Percentiles rank a stretch among this genome's conserved stretches.
phyloP scores from a whole-genome alignment of 768 basidiomycete genomes.

The Hypholoma fasciculare region DNA sequence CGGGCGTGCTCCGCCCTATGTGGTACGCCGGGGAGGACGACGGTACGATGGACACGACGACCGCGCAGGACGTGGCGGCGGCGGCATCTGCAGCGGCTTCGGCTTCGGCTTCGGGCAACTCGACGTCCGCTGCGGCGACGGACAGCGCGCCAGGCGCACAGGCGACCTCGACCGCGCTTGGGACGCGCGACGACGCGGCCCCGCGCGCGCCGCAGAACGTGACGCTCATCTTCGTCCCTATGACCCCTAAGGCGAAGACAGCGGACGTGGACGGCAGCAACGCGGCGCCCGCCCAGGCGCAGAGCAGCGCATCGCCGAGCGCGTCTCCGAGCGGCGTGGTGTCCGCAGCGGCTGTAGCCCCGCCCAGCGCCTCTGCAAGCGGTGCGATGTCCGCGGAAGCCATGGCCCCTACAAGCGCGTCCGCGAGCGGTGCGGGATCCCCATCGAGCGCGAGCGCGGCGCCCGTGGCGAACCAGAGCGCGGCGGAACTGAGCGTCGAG shows the following conservation, averaged over 20 bases:
- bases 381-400: conserved; percentile 26
- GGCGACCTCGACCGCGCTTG: conserved; percentile 18
- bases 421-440: conserved; percentile 9
- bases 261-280: conserved; percentile 12
- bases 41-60: conserved; percentile 16
- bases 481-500: conserved; percentile 20
- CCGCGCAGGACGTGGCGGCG: neutral
- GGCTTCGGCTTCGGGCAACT: neutral
- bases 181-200: conserved; percentile 18
- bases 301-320: conserved; percentile 26
- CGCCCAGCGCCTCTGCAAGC: conserved; percentile 27
- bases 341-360: conserved; percentile 29
- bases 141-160: neutral
- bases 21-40: conserved; percentile 35
- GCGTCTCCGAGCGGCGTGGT: conserved; percentile 25
- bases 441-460: conserved; percentile 2
- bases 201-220: conserved; percentile 39
- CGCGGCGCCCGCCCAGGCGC: neutral
- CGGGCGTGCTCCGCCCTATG: conserved; percentile 54
- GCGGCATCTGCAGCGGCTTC: neutral
- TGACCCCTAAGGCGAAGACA: conserved; percentile 25
- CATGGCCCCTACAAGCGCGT: conserved; percentile 30
- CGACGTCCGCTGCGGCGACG: neutral
- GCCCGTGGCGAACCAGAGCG: conserved; percentile 13
- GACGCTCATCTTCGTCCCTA: conserved; percentile 52